phyloP scores from a whole-genome alignment of 441 rosid genomes.

The Gossypium trilobum region DNA sequence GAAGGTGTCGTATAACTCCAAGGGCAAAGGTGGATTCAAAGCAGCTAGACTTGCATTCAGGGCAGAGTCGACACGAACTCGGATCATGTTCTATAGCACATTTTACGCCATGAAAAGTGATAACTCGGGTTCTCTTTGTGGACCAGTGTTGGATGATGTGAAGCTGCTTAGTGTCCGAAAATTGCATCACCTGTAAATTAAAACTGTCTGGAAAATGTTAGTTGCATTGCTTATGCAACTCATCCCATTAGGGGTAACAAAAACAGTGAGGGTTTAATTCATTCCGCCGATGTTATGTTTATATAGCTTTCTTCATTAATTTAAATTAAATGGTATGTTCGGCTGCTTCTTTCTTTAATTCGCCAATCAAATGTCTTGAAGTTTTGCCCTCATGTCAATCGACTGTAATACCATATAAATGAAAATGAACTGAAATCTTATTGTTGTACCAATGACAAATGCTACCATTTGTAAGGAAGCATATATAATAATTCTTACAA shows the following conservation, averaged over 20 bases:
- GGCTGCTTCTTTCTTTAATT: no score
- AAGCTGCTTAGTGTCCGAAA: conserved; percentile 36
- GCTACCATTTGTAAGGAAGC: no score
- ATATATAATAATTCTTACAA: no score
- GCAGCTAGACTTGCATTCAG: conserved; percentile 35
- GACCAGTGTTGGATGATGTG: conserved; percentile 69
- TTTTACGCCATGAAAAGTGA: conserved; percentile 57
- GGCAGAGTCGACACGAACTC: conserved; percentile 41
- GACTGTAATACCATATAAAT: no score
- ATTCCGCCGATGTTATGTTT: no score
- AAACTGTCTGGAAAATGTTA: not conserved
- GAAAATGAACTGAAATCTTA: no score
- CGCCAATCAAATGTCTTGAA: no score
- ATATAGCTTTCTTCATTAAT: no score
- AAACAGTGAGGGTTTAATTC: not conserved
- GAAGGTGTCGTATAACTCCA: conserved; percentile 41
- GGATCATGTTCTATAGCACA: conserved; percentile 59
- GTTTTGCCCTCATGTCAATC: no score
- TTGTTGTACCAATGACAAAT: no score
- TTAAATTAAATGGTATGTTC: no score
- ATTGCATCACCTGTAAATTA: conserved; percentile 7
- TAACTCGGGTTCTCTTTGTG: conserved; percentile 64
- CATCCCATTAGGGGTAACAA: not conserved
- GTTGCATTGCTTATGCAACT: not conserved
- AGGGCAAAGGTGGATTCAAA: conserved; percentile 61